These are phyloP conservation scores for Fragaria iinumae DNA, from an alignment of 306 rosid genomes.

Conservation along the genomic window DNA sequence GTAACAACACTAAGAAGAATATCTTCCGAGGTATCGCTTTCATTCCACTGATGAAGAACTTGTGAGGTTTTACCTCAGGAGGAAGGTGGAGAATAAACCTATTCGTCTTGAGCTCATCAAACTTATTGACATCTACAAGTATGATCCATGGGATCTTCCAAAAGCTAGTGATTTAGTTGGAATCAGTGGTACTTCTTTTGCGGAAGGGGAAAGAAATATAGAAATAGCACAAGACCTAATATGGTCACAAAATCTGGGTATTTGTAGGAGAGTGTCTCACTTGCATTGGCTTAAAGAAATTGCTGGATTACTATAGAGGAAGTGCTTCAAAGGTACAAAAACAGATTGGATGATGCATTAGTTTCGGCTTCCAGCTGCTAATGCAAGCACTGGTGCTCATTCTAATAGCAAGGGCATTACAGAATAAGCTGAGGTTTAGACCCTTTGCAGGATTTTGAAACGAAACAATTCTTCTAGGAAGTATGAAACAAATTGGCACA, in stretches of 20 bases:
- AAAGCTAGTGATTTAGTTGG: constrained; percentile 23
- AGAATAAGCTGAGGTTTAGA: too few relatives aligned
- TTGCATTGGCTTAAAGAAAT: too few relatives aligned
- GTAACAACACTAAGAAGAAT: not conserved
- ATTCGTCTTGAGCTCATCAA: constrained; percentile 26
- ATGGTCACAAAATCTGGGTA: constrained; percentile 37
- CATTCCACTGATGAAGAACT: constrained; percentile 36
- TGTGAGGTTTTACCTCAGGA: constrained; percentile 25
- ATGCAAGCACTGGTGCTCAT: too few relatives aligned
- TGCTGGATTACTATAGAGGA: not conserved
- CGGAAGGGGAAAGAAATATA: constrained; percentile 39
- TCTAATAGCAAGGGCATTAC: too few relatives aligned
- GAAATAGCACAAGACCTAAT: constrained; percentile 41
- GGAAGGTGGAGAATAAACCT: constrained; percentile 28
- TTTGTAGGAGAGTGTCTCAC: not conserved
- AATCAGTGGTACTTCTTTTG: constrained; percentile 40
- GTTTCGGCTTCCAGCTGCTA: too few relatives aligned
- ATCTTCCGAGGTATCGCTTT: constrained; percentile 31
- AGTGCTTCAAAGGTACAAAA: constrained; percentile 13
- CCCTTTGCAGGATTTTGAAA: constrained; percentile 6
- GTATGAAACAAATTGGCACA: not conserved
- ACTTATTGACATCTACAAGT: constrained; percentile 29
- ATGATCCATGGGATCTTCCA: constrained; percentile 36
- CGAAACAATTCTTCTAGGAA: not conserved
- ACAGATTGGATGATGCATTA: too few relatives aligned